Evolutionary conservation across 331 rosid species (phyloP).

Genomic region (Dryas integrifolia): DNA sequence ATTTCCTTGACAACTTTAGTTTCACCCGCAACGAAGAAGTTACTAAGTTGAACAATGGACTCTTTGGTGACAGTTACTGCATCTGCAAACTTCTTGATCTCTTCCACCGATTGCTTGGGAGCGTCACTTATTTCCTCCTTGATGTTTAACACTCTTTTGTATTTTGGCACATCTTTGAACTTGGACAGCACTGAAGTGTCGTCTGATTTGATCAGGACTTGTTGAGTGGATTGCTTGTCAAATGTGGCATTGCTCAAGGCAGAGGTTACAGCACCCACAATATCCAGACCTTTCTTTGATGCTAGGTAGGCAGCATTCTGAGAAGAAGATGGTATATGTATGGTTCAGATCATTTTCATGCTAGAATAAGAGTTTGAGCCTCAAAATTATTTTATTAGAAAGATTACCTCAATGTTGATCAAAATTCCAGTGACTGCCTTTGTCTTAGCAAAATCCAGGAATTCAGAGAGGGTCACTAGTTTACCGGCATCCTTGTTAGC

Average conservation of each 20-base stretch:
- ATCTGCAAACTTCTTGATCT: conserved; percentile 65
- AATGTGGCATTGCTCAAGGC: conserved; percentile 65
- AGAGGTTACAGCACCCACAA: conserved; percentile 45
- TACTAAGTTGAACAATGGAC: conserved; percentile 10
- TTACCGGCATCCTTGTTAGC: conserved; percentile 66
- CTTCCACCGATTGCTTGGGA: conserved; percentile 43
- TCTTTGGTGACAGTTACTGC: conserved; percentile 51
- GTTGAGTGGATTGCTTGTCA: conserved; percentile 62
- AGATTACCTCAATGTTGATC: conserved; percentile 55
- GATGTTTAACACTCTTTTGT: conserved; percentile 48
- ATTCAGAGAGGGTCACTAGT: conserved; percentile 56
- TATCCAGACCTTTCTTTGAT: conserved; percentile 72
- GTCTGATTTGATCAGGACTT: conserved; percentile 66
- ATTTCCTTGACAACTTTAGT: conserved; percentile 51
- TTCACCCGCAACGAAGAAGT: conserved; percentile 24
- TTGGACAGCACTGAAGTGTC: conserved; percentile 72
- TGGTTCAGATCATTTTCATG: neutral
- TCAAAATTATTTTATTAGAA: neutral
- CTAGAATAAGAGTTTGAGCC: neutral
- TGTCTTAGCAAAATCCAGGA: conserved; percentile 78
- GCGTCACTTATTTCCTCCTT: conserved; percentile 32
- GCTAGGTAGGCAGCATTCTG: conserved; percentile 85
- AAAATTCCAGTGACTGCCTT: conserved; percentile 64
- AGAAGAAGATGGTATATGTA: neutral
- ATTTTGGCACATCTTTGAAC: conserved; percentile 52